Evolutionary conservation across 371 early-diverging fungal genomes (phyloP).

Genomic region (Rhizopus stolonifer): DNA sequence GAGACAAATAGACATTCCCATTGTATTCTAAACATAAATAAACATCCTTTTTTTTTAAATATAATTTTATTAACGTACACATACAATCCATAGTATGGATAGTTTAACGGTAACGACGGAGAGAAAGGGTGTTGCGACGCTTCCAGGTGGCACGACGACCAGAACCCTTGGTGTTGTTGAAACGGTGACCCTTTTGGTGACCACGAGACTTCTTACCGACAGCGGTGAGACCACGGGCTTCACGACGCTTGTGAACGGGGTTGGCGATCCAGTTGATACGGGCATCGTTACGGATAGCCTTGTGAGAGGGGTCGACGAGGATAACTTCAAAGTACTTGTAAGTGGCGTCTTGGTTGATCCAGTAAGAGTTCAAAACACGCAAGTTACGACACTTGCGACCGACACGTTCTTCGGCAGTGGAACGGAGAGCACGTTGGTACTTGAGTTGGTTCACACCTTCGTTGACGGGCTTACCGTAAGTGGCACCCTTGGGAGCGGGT

Average conservation of each 20-base stretch:
- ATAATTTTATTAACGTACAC: not conserved
- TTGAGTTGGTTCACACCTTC: slow-evolving; percentile 98
- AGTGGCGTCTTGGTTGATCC: slow-evolving; percentile 98
- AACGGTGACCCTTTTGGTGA: slow-evolving; percentile 96
- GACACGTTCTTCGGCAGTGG: slow-evolving; percentile 96
- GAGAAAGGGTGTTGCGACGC: slow-evolving; percentile 78
- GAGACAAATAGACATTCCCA: not conserved
- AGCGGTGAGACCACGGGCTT: slow-evolving; percentile 97
- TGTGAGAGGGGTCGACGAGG: slow-evolving; percentile 95
- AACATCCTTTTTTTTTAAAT: too few species aligned
- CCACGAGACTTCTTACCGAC: slow-evolving; percentile 98
- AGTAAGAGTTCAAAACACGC: slow-evolving; percentile 98
- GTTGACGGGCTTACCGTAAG: slow-evolving; percentile 96
- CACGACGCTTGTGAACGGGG: slow-evolving; percentile 98
- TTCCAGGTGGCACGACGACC: slow-evolving; percentile 83
- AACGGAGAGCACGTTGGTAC: slow-evolving; percentile 90
- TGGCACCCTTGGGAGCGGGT: slow-evolving; percentile 95
- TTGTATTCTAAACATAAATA: too few species aligned
- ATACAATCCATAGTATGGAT: not conserved
- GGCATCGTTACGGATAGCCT: slow-evolving; percentile 96
- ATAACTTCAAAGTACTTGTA: slow-evolving; percentile 99
- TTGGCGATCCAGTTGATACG: slow-evolving; percentile 99
- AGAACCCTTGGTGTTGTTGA: slow-evolving; percentile 98
- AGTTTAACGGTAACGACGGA: slow-evolving; percentile 81
- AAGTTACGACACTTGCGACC: slow-evolving; percentile 94